Conservation (phyloP, 2,329 filamentous ascomycete species). For the Curvularia lunata region DNA sequence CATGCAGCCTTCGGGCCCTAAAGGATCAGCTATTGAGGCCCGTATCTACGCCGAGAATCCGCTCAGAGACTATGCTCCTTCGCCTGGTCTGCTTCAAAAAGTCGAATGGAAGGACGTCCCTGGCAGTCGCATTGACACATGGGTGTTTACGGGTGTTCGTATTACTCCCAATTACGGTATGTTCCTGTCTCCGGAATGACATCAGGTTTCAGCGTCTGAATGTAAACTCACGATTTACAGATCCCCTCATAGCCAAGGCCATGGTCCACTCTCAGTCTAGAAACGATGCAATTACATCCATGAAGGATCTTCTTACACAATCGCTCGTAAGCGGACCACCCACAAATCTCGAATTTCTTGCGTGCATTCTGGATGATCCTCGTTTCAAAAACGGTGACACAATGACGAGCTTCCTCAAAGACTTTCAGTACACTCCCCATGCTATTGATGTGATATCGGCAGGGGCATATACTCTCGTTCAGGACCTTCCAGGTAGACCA, state of each 20-base stretch:
- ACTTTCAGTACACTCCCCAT: conserved; percentile 57
- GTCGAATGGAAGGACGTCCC: conserved; percentile 61
- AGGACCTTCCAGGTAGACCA: conserved; percentile 65
- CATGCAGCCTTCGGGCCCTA: conserved; percentile 53
- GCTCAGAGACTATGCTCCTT: conserved; percentile 63
- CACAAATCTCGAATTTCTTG: conserved; percentile 64
- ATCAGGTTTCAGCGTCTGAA: not conserved
- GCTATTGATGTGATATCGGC: conserved; percentile 64
- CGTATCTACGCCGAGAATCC: conserved; percentile 66
- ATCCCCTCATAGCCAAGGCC: conserved; percentile 64
- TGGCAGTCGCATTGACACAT: conserved; percentile 66
- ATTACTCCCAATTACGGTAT: conserved; percentile 63
- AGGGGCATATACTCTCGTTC: conserved; percentile 64
- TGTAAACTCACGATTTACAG: not conserved
- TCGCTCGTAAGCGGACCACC: conserved; percentile 61
- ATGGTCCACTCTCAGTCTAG: conserved; percentile 60
- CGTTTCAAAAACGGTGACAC: conserved; percentile 60
- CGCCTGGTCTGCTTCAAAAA: conserved; percentile 63
- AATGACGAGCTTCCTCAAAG: conserved; percentile 62
- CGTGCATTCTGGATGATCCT: conserved; percentile 55
- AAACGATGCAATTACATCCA: conserved; percentile 53
- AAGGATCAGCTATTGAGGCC: conserved; percentile 60
- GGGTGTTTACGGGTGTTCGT: conserved; percentile 64
- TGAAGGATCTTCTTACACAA: conserved; percentile 53
- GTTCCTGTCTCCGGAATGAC: not conserved